Evolutionary conservation across 805 yeast species (phyloP).

Genomic region (Blastobotrys attinorum): DNA sequence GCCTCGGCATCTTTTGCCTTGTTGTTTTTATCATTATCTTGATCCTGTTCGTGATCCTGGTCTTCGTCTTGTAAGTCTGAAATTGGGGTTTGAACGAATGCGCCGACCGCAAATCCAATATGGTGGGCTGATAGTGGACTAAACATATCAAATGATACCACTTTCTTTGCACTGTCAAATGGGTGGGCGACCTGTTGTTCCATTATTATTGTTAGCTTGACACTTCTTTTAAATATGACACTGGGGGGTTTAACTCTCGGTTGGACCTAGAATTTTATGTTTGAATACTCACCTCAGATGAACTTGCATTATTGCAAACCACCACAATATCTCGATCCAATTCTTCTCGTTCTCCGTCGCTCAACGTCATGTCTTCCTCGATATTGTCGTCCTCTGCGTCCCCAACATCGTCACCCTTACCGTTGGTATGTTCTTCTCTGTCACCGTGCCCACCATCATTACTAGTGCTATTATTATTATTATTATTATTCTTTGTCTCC

Average conservation of each 20-base stretch:
- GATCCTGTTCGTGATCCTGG: slow-evolving; percentile 21
- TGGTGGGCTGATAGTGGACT: slow-evolving; percentile 92
- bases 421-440: slow-evolving; percentile 2
- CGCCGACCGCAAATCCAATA: slow-evolving; percentile 90
- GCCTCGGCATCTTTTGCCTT: slow-evolving; percentile 20
- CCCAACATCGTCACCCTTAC: slow-evolving; percentile 9
- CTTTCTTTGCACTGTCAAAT: slow-evolving; percentile 63
- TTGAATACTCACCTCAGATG: slow-evolving; percentile 45
- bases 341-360: slow-evolving; percentile 17
- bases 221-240: slow-evolving; percentile 18
- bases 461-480: neutral
- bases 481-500: slow-evolving; percentile 4
- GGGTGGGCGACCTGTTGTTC: slow-evolving; percentile 69
- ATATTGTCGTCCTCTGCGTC: slow-evolving; percentile 19
- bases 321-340: slow-evolving; percentile 30
- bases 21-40: slow-evolving; percentile 27
- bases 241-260: neutral
- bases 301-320: slow-evolving; percentile 38
- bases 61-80: slow-evolving; percentile 33
- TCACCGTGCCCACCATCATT: neutral
- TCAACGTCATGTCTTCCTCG: slow-evolving; percentile 21
- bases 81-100: slow-evolving; percentile 60
- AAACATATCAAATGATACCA: slow-evolving; percentile 62
- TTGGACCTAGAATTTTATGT: neutral
- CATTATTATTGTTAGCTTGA: slow-evolving; percentile 52